phyloP scores from a whole-genome alignment of 1,139 yeast genomes.

The Geotrichum klebahnii region DNA sequence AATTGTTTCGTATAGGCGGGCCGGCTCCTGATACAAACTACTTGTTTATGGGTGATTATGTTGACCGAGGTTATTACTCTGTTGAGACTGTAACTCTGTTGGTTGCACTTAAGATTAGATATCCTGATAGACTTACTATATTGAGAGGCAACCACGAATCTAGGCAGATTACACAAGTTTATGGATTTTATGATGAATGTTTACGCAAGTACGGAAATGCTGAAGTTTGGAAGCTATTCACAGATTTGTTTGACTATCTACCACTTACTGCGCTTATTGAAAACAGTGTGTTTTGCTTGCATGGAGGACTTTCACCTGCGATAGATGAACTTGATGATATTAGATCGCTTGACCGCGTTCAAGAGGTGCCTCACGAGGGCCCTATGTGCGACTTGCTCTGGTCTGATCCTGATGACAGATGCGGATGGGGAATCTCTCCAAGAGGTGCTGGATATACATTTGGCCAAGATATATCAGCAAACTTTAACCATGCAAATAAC shows the following conservation, averaged over 20 bases:
- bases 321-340: constrained; percentile 87
- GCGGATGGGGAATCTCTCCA: constrained; percentile 96
- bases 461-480: constrained; percentile 81
- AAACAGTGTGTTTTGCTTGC: constrained; percentile 81
- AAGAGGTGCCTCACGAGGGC: constrained; percentile 98
- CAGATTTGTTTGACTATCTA: constrained; percentile 84
- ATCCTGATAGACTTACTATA: constrained; percentile 88
- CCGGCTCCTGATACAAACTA: constrained; percentile 80
- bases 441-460: constrained; percentile 97
- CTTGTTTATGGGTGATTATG: constrained; percentile 86
- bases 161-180: constrained; percentile 94
- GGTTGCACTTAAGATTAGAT: constrained; percentile 82
- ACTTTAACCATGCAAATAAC: constrained; percentile 75
- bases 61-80: constrained; percentile 94
- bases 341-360: constrained; percentile 76
- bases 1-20: constrained; percentile 83
- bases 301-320: constrained; percentile 95
- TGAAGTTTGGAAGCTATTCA: constrained; percentile 81
- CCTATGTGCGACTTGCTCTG: constrained; percentile 97
- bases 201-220: constrained; percentile 92
- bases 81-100: constrained; percentile 77
- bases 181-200: constrained; percentile 97
- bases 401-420: constrained; percentile 97
- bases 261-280: constrained; percentile 91
- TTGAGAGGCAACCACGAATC: constrained; percentile 97